Evolutionary conservation across 768 basidiomycete genomes (phyloP).

Genomic region (Mycena leptocephala): DNA sequence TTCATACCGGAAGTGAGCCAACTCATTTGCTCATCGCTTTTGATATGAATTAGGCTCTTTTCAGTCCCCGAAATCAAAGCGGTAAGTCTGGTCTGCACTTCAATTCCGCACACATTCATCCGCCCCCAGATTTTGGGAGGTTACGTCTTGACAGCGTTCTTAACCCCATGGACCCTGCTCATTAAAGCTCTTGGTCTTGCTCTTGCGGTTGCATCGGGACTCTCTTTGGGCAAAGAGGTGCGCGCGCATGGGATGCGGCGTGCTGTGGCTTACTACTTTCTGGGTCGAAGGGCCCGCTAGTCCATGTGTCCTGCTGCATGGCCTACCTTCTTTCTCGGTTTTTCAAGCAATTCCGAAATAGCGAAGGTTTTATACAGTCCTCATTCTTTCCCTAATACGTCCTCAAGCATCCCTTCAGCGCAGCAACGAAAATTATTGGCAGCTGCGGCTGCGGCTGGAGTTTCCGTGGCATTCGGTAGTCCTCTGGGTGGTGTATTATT

Average conservation of each 20-base stretch:
- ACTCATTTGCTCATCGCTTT: background rate
- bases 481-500: conserved; percentile 91
- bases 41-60: background rate
- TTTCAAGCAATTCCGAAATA: conserved; percentile 81
- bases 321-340: conserved; percentile 78
- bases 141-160: conserved; percentile 89
- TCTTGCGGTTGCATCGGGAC: conserved; percentile 87
- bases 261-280: background rate
- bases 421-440: conserved; percentile 88
- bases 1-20: conserved; percentile 84
- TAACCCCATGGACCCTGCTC: conserved; percentile 89
- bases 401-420: conserved; percentile 53
- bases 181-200: conserved; percentile 90
- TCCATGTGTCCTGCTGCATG: conserved; percentile 90
- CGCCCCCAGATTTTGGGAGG: conserved; percentile 78
- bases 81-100: conserved; percentile 54
- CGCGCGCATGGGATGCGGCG: conserved; percentile 43
- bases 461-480: conserved; percentile 92
- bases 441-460: conserved; percentile 89
- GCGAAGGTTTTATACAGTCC: conserved; percentile 71
- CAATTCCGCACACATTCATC: background rate
- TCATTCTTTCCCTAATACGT: background rate
- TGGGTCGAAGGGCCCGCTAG: conserved; percentile 77
- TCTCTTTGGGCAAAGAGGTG: conserved; percentile 90
- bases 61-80: conserved; percentile 87